Evolutionary conservation across 2,329 filamentous ascomycete genomes (phyloP), one percentile per base, ranked within the genome.

Genomic region (Venturia aucupariae): DNA sequence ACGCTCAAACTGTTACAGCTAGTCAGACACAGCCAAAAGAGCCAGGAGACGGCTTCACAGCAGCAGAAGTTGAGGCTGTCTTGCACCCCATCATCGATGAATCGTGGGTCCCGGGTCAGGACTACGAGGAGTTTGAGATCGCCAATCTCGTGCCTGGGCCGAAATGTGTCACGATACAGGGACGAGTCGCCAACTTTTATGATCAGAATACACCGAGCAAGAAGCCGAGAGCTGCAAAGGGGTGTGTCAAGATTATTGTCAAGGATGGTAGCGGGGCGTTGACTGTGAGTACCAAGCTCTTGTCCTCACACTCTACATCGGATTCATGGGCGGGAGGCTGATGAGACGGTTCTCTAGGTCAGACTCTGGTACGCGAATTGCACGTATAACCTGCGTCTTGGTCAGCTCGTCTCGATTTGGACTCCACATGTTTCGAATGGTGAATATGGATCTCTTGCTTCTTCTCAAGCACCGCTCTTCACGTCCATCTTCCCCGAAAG

Each of bases 401-500:
- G 84, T 2, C 79, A 80, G 44, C 76, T 85, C 0, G 74, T 86
- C 19, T 81, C 80, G 0, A 71, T 86, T 10, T 86, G 82, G 82
- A 80, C 83, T 1, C 79, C 79, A 8, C 84, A 84, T 67, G 76
- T 86, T 55, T 78, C 79, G n/a, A 76, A 79, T 46, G 74, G 77
- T 19, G 76, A 78, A n/a, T 73, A 75, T 35, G 74, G 73, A 2
- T 71, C 69, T 6, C 71, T 80, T 13, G 74, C 76, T 0, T 75
- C 73, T 17, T 74, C 75, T 0, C 76, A 72, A 48, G 82, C 82
- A 62, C 77, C 78, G 1, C 72, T 82, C 24, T 80, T 80, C 62
- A 81, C 81, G 0, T 82, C 80, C n/a, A 78, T 87, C 38, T 85
- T 85, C 63, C 84, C 84, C 0, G 82, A 84, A 48, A 78, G 82